Evolutionary conservation across 2,329 filamentous ascomycete species (phyloP).

Genomic region (Paramyrothecium roridum): DNA sequence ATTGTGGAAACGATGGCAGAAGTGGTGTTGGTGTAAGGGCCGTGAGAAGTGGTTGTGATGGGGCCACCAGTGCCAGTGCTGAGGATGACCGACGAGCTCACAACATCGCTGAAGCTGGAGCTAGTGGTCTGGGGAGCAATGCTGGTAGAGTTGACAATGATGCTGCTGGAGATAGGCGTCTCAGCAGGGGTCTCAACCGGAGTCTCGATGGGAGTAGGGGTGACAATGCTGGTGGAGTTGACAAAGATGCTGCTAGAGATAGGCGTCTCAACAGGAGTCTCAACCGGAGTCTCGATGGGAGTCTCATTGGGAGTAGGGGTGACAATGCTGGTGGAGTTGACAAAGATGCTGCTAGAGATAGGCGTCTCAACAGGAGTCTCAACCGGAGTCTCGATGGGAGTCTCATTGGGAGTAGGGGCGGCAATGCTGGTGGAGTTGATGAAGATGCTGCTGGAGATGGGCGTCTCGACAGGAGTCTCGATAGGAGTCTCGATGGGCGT

Average conservation of each 20-base stretch:
- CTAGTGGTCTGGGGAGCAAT: no score
- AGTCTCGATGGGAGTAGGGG: background rate
- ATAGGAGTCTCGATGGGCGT: background rate
- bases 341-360: no score
- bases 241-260: background rate
- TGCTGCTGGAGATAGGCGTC: no score
- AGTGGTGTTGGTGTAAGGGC: background rate
- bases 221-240: background rate
- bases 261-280: background rate
- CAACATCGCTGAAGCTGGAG: no score
- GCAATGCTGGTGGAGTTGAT: background rate
- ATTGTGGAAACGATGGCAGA: background rate
- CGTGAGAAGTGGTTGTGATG: background rate
- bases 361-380: background rate
- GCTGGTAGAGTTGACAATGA: no score
- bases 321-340: no score
- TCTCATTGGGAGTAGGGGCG: background rate
- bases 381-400: background rate
- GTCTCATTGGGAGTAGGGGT: background rate
- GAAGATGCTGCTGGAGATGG: background rate
- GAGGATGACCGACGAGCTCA: background rate
- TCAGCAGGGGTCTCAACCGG: no score
- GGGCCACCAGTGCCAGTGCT: background rate
- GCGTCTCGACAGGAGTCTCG: background rate
- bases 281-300: background rate